Percentiles rank a stretch among this genome's conserved stretches.
phyloP scores from a whole-genome alignment of 495 filamentous ascomycete species.

The Lasiosphaeria ovina region DNA sequence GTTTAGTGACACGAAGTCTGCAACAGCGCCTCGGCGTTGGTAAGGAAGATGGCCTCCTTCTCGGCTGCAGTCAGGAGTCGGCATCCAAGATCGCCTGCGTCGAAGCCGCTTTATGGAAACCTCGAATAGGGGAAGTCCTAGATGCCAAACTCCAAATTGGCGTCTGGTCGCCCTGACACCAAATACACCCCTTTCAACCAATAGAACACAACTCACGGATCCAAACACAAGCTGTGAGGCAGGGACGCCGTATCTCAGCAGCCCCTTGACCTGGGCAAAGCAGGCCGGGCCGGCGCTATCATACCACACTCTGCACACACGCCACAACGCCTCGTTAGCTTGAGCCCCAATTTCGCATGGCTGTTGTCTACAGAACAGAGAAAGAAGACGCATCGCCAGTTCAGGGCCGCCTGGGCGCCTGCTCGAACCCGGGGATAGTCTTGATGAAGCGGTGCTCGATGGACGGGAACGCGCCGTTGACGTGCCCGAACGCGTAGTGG shows the following conservation, averaged over 20 bases:
- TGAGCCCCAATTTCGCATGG: too few species aligned
- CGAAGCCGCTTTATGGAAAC: not conserved
- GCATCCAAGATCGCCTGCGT: not conserved
- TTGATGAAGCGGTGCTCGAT: not conserved
- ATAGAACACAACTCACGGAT: not conserved
- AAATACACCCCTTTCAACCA: not conserved
- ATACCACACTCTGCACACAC: conserved; percentile 13
- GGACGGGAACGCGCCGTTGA: not conserved
- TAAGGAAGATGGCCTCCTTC: not conserved
- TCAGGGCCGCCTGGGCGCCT: too few species aligned
- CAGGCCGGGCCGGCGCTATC: conserved; percentile 12
- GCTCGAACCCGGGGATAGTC: not conserved
- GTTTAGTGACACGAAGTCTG: not conserved
- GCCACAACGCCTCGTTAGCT: conserved; percentile 7
- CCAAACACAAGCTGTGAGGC: conserved; percentile 10
- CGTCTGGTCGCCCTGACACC: too few species aligned
- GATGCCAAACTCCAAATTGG: not conserved
- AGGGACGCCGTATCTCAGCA: conserved; percentile 8
- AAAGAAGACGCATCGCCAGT: too few species aligned
- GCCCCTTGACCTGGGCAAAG: conserved; percentile 11
- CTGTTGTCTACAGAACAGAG: not conserved
- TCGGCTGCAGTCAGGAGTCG: not conserved
- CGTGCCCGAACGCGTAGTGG: not conserved
- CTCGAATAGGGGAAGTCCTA: not conserved
- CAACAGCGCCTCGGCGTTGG: not conserved